phyloP scores from a whole-genome alignment of 768 basidiomycete species.

The Macrolepiota fuliginosa region DNA sequence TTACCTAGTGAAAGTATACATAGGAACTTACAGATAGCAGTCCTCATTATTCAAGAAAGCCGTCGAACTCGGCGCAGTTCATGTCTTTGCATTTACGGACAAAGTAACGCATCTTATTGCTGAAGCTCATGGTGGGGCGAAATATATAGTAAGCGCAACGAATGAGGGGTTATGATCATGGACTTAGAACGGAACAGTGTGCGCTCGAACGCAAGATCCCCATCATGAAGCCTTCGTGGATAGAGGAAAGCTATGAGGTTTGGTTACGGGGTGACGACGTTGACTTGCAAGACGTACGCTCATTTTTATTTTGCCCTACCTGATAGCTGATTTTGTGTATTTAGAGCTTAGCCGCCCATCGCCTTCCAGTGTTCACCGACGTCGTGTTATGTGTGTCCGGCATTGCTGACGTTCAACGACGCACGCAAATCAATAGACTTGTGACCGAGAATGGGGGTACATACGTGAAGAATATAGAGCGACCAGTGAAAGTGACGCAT shows the following conservation, averaged over 20 bases:
- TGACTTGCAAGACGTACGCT: constrained; percentile 57
- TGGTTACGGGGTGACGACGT: constrained; percentile 86
- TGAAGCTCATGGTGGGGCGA: constrained; percentile 74
- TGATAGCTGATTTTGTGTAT: neutral
- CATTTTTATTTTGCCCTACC: neutral
- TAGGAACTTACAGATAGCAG: constrained; percentile 33
- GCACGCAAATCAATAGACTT: constrained; percentile 62
- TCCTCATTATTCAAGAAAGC: constrained; percentile 72
- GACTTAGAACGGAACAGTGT: constrained; percentile 48
- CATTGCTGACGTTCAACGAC: constrained; percentile 56
- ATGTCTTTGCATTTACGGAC: constrained; percentile 74
- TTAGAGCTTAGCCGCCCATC: constrained; percentile 60
- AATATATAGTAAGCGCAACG: constrained; percentile 60
- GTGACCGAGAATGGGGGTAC: constrained; percentile 60
- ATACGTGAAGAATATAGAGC: constrained; percentile 74
- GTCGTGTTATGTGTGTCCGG: constrained; percentile 76
- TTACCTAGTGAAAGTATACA: neutral
- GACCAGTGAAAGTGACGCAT: constrained; percentile 81
- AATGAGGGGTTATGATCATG: constrained; percentile 2
- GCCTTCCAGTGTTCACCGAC: constrained; percentile 71
- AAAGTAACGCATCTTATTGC: constrained; percentile 88
- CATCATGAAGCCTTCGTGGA: constrained; percentile 78
- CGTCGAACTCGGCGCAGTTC: constrained; percentile 73
- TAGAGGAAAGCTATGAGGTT: constrained; percentile 61
- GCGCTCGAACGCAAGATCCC: constrained; percentile 80